Percentiles rank a stretch among this genome's conserved stretches.
phyloP scores from a whole-genome alignment of 345 rosid species.

The Atalantia buxifolia region DNA sequence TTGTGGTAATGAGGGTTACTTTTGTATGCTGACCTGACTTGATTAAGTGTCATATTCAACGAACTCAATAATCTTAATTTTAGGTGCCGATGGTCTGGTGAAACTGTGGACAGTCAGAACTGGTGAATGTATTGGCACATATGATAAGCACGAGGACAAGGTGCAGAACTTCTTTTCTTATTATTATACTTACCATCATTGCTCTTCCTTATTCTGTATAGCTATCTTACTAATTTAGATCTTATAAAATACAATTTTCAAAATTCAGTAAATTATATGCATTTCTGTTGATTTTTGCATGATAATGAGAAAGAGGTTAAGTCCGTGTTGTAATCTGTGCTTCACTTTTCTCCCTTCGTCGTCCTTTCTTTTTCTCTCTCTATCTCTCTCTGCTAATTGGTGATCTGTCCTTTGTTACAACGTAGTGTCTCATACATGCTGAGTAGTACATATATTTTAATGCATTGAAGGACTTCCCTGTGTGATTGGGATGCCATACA shows the following conservation, averaged over 20 bases:
- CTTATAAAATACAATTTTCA: neutral
- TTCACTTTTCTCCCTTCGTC: too few relatives aligned
- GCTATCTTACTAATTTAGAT: neutral
- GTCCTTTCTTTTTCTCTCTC: neutral
- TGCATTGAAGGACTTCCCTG: neutral
- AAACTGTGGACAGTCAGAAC: conserved; percentile 89
- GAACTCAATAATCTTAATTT: conserved; percentile 16
- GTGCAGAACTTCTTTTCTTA: conserved; percentile 27
- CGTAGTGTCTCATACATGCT: neutral
- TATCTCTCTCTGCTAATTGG: neutral
- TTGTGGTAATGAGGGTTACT: conserved; percentile 55
- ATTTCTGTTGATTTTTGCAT: neutral
- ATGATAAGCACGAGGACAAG: conserved; percentile 95
- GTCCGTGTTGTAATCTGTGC: neutral
- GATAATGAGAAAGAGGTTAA: neutral
- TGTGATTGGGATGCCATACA: neutral
- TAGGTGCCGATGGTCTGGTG: conserved; percentile 96
- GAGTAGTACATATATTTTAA: neutral
- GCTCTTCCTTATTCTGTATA: neutral
- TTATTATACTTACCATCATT: neutral
- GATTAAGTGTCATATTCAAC: conserved; percentile 4
- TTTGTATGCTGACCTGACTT: neutral
- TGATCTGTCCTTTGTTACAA: neutral
- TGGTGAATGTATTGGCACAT: conserved; percentile 85
- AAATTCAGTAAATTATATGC: neutral